phyloP scores from a whole-genome alignment of 2,329 filamentous ascomycete genomes.

The Tolypocladium nubicola region DNA sequence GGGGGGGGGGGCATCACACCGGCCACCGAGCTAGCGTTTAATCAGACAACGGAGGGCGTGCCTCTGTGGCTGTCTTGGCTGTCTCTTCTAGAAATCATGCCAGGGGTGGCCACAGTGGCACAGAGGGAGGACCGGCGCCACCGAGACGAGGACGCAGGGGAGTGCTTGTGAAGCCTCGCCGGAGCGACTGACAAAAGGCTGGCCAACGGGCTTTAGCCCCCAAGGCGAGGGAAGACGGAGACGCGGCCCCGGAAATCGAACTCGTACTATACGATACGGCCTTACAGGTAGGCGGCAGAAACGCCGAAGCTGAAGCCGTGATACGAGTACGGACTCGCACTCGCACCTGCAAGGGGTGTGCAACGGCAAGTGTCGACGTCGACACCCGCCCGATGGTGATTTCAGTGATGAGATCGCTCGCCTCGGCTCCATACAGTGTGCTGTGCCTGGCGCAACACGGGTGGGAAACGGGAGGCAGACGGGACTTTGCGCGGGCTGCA shows the following conservation, averaged over 20 bases:
- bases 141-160: not conserved
- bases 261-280: not conserved
- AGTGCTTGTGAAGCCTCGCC: not conserved
- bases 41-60: conserved; percentile 1
- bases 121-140: not conserved
- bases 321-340: not conserved
- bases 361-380: not conserved
- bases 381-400: not conserved
- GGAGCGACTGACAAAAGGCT: not conserved
- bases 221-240: not conserved
- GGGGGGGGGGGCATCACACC: conserved; percentile 1
- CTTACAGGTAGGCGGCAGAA: not conserved
- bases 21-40: conserved; percentile 5
- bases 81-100: conserved; percentile 6
- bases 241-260: not conserved
- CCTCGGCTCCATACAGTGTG: not conserved
- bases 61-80: not conserved
- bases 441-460: not conserved
- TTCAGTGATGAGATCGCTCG: not conserved
- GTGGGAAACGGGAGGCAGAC: not conserved
- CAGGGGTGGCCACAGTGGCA: not conserved
- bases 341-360: not conserved
- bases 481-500: not conserved
- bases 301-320: not conserved
- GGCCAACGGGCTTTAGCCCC: not conserved